Evolutionary conservation across 306 rosid genomes (phyloP).

Genomic region (Acacia confusa): DNA sequence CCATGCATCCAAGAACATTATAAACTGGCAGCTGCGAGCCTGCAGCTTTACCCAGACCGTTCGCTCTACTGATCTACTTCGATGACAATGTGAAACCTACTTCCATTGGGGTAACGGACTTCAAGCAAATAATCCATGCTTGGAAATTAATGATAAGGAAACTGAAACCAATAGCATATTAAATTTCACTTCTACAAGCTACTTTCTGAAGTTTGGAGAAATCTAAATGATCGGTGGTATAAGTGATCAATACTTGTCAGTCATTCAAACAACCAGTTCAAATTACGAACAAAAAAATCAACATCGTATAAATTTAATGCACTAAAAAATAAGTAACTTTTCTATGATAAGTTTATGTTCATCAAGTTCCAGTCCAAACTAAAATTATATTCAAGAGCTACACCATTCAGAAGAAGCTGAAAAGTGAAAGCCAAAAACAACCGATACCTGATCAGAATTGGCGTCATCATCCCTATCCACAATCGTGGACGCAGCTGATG

Average conservation of each 20-base stretch:
- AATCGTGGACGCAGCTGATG: constrained; percentile 86
- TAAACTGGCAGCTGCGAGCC: constrained; percentile 15
- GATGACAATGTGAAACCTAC: neutral
- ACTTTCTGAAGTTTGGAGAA: constrained; percentile 16
- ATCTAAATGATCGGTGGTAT: neutral
- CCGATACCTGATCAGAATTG: constrained; percentile 72
- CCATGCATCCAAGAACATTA: constrained; percentile 34
- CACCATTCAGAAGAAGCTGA: constrained; percentile 10
- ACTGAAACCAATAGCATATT: neutral
- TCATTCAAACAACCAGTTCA: constrained; percentile 3
- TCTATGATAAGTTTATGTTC: neutral
- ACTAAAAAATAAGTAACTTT: constrained; percentile 6
- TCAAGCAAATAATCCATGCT: constrained; percentile 28
- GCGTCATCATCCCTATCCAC: constrained; percentile 79
- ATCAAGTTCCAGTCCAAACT: neutral
- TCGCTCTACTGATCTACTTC: neutral
- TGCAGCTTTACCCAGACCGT: constrained; percentile 23
- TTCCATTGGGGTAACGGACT: neutral
- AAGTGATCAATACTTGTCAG: constrained; percentile 4
- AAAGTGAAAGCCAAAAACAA: constrained; percentile 14
- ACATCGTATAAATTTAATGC: constrained; percentile 22
- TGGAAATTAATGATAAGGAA: neutral
- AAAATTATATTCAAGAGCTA: neutral
- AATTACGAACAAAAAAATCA: constrained; percentile 23
- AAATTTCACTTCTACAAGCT: neutral